Evolutionary conservation across 306 rosid genomes (phyloP).

Genomic region (Trichosanthes truncata): DNA sequence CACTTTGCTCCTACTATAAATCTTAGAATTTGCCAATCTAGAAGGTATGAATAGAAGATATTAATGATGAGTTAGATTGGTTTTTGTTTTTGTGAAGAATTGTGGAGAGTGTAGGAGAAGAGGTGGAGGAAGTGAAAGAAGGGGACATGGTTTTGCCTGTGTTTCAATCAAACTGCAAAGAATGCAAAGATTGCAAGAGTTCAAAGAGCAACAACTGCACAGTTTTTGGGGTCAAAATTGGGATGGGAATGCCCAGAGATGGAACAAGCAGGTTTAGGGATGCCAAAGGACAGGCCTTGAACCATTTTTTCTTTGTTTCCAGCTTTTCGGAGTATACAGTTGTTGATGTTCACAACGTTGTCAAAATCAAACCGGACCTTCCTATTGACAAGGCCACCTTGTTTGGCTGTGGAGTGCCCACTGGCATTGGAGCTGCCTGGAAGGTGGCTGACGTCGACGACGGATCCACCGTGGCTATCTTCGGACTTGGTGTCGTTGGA

Average conservation of each 20-base stretch:
- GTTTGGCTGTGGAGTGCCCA: constrained; percentile 56
- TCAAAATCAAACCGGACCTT: constrained; percentile 29
- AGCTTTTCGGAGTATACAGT: constrained; percentile 64
- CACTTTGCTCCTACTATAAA: background rate
- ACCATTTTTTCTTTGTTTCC: constrained; percentile 37
- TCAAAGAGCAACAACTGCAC: constrained; percentile 38
- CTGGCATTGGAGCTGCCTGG: constrained; percentile 68
- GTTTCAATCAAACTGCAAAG: constrained; percentile 36
- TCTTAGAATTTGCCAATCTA: background rate
- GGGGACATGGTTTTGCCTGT: constrained; percentile 56
- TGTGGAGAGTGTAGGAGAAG: constrained; percentile 55
- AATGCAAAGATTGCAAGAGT: constrained; percentile 49
- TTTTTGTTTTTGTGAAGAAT: background rate
- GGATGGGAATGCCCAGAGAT: constrained; percentile 36
- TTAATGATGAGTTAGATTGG: background rate
- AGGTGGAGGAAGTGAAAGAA: constrained; percentile 41
- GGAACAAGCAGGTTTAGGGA: constrained; percentile 47
- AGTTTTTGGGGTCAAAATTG: background rate
- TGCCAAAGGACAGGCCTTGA: constrained; percentile 31
- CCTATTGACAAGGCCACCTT: constrained; percentile 47
- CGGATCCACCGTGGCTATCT: constrained; percentile 57
- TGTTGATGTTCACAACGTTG: constrained; percentile 36
- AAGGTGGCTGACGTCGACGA: constrained; percentile 55
- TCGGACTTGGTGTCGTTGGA: constrained; percentile 17
- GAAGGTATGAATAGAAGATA: background rate